These are phyloP conservation scores for Thalassiosira livingstoniorum DNA, from an alignment of 352 stramenopile genomes.

Conservation along the genomic window DNA sequence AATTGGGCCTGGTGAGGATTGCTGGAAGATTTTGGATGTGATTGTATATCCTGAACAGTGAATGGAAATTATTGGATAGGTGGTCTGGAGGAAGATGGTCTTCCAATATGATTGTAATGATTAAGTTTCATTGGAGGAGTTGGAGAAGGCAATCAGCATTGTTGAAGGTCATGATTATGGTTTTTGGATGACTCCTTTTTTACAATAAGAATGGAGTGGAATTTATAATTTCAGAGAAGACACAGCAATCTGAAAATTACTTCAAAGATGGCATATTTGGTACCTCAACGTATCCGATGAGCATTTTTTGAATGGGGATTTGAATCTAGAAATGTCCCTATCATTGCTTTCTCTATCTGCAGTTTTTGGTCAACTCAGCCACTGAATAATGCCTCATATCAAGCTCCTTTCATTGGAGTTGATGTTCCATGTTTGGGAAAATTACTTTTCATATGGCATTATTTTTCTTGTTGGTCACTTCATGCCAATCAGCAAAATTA, in stretches of 20 bases:
- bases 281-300: conserved; percentile 2
- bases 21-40: conserved; percentile 69
- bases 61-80: conserved; percentile 42
- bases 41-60: conserved; percentile 66
- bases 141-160: conserved; percentile 32
- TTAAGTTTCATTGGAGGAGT: conserved; percentile 66
- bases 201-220: conserved; percentile 75
- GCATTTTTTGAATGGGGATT: not conserved
- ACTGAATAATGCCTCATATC: too few species aligned
- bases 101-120: conserved; percentile 56
- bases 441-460: too few species aligned
- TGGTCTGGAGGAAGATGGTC: conserved; percentile 49
- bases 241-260: not conserved
- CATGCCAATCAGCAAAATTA: too few species aligned
- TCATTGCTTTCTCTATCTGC: too few species aligned
- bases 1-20: conserved; percentile 1
- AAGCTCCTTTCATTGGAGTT: too few species aligned
- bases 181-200: conserved; percentile 61
- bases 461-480: too few species aligned
- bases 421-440: too few species aligned
- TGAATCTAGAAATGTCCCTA: too few species aligned
- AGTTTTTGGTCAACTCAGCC: too few species aligned
- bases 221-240: conserved; percentile 44
- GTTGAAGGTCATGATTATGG: conserved; percentile 38
- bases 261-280: conserved; percentile 6